Conservation (phyloP, 108 stramenopile species). For the Nitzschia sp. region DNA sequence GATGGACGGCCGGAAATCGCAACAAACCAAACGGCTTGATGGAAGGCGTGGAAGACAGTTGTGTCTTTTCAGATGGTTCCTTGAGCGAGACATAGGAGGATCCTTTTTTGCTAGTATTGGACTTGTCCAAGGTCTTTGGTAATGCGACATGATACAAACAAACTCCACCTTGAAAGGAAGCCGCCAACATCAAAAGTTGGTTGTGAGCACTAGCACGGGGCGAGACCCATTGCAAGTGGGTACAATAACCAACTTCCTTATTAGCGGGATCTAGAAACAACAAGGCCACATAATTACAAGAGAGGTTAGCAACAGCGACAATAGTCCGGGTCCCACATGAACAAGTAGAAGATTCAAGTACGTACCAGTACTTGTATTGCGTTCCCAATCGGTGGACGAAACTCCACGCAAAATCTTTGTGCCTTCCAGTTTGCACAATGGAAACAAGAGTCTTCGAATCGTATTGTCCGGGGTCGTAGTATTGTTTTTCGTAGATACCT, state of each 20-base stretch:
- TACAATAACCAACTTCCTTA: conserved; percentile 46
- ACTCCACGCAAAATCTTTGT: conserved; percentile 6
- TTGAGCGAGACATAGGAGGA: conserved; percentile 11
- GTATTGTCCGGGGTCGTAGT: conserved; percentile 17
- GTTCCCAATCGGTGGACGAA: conserved; percentile 3
- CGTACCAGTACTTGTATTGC: background rate
- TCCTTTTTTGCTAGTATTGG: background rate
- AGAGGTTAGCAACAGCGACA: background rate
- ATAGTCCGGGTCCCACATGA: no score
- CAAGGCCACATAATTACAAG: background rate
- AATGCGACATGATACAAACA: conserved; percentile 70
- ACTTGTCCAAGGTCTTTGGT: conserved; percentile 34
- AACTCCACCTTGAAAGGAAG: conserved; percentile 69
- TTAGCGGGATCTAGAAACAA: background rate
- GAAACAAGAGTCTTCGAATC: conserved; percentile 40
- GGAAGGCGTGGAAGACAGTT: conserved; percentile 26
- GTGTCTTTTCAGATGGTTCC: conserved; percentile 32
- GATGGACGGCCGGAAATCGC: conserved; percentile 27
- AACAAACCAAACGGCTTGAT: conserved; percentile 30
- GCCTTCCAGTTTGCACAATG: conserved; percentile 51
- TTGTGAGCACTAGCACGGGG: conserved; percentile 38
- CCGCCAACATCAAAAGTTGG: conserved; percentile 59
- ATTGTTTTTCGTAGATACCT: conserved; percentile 13
- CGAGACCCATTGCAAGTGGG: conserved; percentile 63
- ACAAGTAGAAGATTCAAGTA: no score